A percentile compares a stretch with the other conserved stretches of the same genome.
These are phyloP conservation scores for Globisporangium nunn DNA, from an alignment of 352 stramenopile species.

Conservation along the genomic window DNA sequence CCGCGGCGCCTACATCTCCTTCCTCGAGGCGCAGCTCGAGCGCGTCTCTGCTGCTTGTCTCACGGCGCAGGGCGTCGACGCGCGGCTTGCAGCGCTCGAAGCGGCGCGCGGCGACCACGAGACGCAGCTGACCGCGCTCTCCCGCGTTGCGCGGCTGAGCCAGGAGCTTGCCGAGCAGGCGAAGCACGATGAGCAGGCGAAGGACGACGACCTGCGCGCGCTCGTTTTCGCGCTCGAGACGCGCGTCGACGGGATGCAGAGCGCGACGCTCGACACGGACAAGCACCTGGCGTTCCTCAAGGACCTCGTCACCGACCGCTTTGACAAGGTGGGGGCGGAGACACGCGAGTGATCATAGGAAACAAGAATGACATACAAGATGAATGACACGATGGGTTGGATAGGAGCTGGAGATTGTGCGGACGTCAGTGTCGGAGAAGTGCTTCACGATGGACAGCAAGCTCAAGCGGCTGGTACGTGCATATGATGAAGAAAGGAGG, in stretches of 20 bases:
- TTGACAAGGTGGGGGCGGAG: constrained; percentile 31
- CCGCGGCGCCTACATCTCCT: constrained; percentile 81
- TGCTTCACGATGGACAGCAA: constrained; percentile 37
- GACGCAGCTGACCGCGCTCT: constrained; percentile 55
- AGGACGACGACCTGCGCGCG: constrained; percentile 38
- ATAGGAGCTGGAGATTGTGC: constrained; percentile 53
- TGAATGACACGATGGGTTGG: too few species aligned
- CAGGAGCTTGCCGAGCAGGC: constrained; percentile 64
- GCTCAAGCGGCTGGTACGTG: constrained; percentile 31
- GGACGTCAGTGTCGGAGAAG: constrained; percentile 50
- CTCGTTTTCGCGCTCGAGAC: constrained; percentile 38
- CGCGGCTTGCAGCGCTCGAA: constrained; percentile 49
- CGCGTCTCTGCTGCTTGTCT: constrained; percentile 78
- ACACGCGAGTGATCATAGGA: neutral
- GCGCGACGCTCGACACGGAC: constrained; percentile 22
- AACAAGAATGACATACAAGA: neutral
- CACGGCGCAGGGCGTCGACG: constrained; percentile 60
- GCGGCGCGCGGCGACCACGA: constrained; percentile 31
- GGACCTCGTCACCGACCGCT: constrained; percentile 27
- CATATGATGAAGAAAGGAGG: too few species aligned
- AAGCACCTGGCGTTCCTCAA: constrained; percentile 35
- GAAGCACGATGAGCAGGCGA: constrained; percentile 23
- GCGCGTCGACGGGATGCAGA: constrained; percentile 31
- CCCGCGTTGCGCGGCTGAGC: constrained; percentile 61
- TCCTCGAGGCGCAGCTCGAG: constrained; percentile 85